phyloP scores from a whole-genome alignment of 176 grass and related monocot species.

The sorghum (Sorghum bicolor) region DNA sequence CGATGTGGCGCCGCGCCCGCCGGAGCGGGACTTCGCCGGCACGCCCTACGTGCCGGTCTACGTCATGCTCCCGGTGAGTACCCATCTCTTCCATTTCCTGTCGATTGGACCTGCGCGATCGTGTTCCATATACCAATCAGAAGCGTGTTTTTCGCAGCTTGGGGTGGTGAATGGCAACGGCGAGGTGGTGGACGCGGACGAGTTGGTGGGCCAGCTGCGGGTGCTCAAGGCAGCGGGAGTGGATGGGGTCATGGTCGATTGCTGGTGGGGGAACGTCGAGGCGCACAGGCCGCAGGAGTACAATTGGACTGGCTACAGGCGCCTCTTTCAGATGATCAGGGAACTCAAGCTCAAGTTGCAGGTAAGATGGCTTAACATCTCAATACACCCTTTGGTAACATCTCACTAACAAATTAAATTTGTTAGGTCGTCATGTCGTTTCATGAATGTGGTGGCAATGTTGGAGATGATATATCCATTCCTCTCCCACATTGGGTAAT shows the following conservation, averaged over 20 bases:
- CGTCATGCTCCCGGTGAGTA: conserved; percentile 79
- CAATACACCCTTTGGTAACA: background rate
- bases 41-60: conserved; percentile 80
- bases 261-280: conserved; percentile 95
- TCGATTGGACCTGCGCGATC: background rate
- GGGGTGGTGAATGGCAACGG: conserved; percentile 49
- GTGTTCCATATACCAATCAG: background rate
- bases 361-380: conserved; percentile 15
- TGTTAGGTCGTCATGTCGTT: conserved; percentile 93
- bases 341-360: conserved; percentile 79
- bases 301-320: conserved; percentile 74
- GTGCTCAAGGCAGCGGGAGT: conserved; percentile 66
- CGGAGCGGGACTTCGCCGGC: conserved; percentile 69
- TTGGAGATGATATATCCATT: conserved; percentile 62
- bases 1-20: conserved; percentile 23
- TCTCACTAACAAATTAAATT: too few species aligned
- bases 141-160: conserved; percentile 30
- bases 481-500: conserved; percentile 87
- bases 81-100: background rate
- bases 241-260: conserved; percentile 89
- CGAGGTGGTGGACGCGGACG: conserved; percentile 59
- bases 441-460: conserved; percentile 85
- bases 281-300: conserved; percentile 55
- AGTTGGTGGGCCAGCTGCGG: conserved; percentile 53
- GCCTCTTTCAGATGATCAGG: conserved; percentile 68